A percentile compares a stretch with the other conserved stretches of the same genome.
phyloP scores from a whole-genome alignment of 2,329 filamentous ascomycete genomes.

The Graphilbum ipis-grandicollis region DNA sequence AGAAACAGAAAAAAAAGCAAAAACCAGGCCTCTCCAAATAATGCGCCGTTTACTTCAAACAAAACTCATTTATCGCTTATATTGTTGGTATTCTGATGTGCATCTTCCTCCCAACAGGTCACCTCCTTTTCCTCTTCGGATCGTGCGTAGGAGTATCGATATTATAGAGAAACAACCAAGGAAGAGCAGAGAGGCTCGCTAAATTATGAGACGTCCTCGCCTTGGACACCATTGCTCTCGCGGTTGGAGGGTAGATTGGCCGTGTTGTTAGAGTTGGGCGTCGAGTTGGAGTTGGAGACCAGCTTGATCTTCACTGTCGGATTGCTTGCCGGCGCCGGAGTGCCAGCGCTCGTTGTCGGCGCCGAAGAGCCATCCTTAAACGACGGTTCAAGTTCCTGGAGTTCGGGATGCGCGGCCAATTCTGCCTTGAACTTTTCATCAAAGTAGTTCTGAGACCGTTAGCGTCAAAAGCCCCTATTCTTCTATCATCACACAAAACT shows the following conservation, averaged over 20 bases:
- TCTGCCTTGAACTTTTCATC: slow-evolving; percentile 28
- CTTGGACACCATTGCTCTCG: background rate
- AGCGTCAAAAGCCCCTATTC: no score
- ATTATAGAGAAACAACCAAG: no score
- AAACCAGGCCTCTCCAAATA: background rate
- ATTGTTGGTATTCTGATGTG: slow-evolving; percentile 2
- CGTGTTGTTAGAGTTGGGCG: background rate
- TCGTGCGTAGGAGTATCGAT: no score
- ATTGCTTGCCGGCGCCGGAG: slow-evolving; percentile 7
- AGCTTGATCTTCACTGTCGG: slow-evolving; percentile 12
- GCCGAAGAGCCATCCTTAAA: slow-evolving; percentile 24
- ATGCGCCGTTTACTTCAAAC: slow-evolving; percentile 1
- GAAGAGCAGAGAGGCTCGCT: background rate
- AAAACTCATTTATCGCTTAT: background rate
- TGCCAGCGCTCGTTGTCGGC: slow-evolving; percentile 17
- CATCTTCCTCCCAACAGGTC: background rate
- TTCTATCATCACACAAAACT: slow-evolving; percentile 16
- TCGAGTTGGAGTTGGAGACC: slow-evolving; percentile 9
- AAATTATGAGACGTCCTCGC: slow-evolving; percentile 2
- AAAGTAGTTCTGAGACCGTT: slow-evolving; percentile 45
- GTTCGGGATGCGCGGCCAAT: slow-evolving; percentile 10
- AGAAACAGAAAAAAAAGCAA: background rate
- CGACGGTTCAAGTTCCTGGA: slow-evolving; percentile 12
- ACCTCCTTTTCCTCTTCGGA: no score
- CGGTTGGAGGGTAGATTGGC: slow-evolving; percentile 1